Evolutionary conservation across 805 yeast genomes (phyloP), one percentile per base, ranked within the genome.

Genomic region (Metschnikowia reukaufii): DNA sequence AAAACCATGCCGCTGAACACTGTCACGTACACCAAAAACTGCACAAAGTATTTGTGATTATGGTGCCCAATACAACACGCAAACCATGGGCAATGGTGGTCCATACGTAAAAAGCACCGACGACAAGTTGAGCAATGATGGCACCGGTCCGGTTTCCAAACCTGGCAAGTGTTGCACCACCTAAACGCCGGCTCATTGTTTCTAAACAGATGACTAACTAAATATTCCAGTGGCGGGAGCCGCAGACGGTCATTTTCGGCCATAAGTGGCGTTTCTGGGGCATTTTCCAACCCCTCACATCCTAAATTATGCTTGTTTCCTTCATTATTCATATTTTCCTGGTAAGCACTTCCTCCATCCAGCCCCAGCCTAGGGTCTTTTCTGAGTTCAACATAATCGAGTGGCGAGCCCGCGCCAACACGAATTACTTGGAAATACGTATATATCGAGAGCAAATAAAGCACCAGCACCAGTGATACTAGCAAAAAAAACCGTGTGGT

Each of bases 71-170:
- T 79, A 64, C 97, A 91, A 4, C 81, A 73, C 1, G 96, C 84
- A 64, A 90, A 89, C 98, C 98, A 92, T 0, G 97, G 97, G 53
- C 84, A 79, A 59, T 79, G 82, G 54, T 79, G 84, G 61, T 79
- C 84, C 84, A 79, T 79, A 36, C 69, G 57, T 34, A 79, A 58
- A 2, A 77, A 61, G 60, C 84, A 79, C 45, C 53, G 61, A 2
- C 67, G 65, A 46, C 82, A 76, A 13, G 74, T 53, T 1, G 81
- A 73, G 57, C 84, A 79, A 59, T 79, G 84, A 56, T 79, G 84
- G 44, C 79, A 67, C 48, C 84, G 60, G 58, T 79, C 84, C 0
- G 84, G 84, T 57, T 79, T 79, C 84, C 83, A 79, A 9, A 69
- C 77, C 33, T 66, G 58, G 57, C 84, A 79, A 51, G 76, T 77